Evolutionary conservation across 306 rosid species (phyloP), one percentile per base, ranked within the genome.

Genomic region (Dalbergia oliveri): DNA sequence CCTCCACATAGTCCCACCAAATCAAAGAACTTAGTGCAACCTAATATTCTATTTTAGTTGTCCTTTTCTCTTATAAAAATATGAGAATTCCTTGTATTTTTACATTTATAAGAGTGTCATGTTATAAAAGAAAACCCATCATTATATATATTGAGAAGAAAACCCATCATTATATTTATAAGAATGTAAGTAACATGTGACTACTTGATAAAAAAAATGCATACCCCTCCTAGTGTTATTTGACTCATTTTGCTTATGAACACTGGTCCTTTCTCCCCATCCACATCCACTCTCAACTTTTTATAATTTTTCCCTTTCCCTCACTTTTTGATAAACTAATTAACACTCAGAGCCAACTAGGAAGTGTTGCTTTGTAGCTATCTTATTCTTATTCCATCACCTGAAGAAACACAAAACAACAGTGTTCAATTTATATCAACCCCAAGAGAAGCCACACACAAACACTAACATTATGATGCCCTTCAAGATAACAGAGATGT

Each of bases 401-500:
- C 18, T 13, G 2, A 10, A 76, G 7, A 34, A 19, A 47, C 66
- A 56, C 59, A 72, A 31, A 66, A 12, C 58, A 37, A 66, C 15
- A 69, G 1, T 44, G n/a, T 14, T 45, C 43, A 50, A 50, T 49
- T 49, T 16, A 49, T 4, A 14, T 41, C 58, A 76, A 23, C 39
- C 57, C 79, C 60, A 26, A 72, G 62, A 66, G 23, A 47, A 14
- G 16, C 57, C 60, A 5, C 60, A 54, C 60, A 53, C 50, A n/a
- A 10, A 11, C 64, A 69, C 61, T 62, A 67, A 9, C 37, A 50
- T 18, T 57, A 86, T 84, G 89, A 60, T 79, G 50, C 78, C 87
- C 0, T 9, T 87, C 11, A 92, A 87, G 81, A 87, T 89, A 92
- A 56, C 66, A 0, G 93, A 90, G 88, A 84, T 85, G 91, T 92